Conservation (phyloP, 495 filamentous ascomycete species). For the Margaritispora aquatica region DNA sequence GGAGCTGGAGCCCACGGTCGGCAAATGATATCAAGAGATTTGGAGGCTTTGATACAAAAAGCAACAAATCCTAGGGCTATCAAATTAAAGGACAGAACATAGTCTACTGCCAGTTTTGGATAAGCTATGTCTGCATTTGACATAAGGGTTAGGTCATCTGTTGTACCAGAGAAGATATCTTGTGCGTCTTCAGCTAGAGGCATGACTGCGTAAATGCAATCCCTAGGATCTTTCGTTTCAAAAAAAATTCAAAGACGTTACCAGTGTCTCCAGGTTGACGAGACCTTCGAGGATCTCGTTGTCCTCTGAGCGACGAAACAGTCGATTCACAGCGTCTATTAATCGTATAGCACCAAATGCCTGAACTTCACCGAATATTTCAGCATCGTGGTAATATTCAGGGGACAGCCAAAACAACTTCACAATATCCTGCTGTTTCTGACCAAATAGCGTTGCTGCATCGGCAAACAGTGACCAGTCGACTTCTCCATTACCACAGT, state of each 20-base stretch:
- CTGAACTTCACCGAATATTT: slow-evolving; percentile 13
- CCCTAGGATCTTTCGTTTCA: not conserved
- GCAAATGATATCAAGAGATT: slow-evolving; percentile 15
- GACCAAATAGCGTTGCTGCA: slow-evolving; percentile 5
- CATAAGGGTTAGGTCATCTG: not conserved
- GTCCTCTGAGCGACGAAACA: slow-evolving; percentile 25
- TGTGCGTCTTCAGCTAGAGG: not conserved
- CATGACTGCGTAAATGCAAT: slow-evolving; percentile 10
- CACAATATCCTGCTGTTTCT: slow-evolving; percentile 7
- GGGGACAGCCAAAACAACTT: not conserved
- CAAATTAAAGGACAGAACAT: not conserved
- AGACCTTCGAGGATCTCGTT: slow-evolving; percentile 4
- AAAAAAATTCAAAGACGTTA: slow-evolving; percentile 4
- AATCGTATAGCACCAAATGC: slow-evolving; percentile 29
- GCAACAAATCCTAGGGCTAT: slow-evolving; percentile 4
- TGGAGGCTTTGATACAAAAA: slow-evolving; percentile 7
- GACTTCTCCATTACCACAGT: slow-evolving; percentile 4
- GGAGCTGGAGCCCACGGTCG: slow-evolving; percentile 11
- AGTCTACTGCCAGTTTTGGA: not conserved
- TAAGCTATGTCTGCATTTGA: not conserved
- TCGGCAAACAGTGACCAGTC: slow-evolving; percentile 7
- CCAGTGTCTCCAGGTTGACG: slow-evolving; percentile 7
- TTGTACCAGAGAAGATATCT: not conserved
- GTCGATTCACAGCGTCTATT: slow-evolving; percentile 28
- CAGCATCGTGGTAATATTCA: slow-evolving; percentile 9